Percentiles rank a stretch among this genome's conserved stretches.
Evolutionary conservation across 441 rosid genomes (phyloP).

Genomic region (Mallotus repandus): DNA sequence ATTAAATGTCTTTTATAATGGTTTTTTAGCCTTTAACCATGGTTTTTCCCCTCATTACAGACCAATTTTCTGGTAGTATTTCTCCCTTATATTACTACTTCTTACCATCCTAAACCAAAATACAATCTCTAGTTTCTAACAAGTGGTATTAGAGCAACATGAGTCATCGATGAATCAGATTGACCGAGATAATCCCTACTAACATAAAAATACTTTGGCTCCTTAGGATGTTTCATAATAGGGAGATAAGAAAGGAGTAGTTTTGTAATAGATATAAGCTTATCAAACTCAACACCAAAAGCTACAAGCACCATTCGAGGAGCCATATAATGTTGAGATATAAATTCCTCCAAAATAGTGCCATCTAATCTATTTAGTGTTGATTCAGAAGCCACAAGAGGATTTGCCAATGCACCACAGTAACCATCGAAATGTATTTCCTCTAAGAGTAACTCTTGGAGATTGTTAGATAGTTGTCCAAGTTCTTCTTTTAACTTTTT

Average conservation of each 20-base stretch:
- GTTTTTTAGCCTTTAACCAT: too few species aligned
- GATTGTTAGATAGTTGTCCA: slow-evolving; percentile 62
- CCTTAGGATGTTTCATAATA: slow-evolving; percentile 33
- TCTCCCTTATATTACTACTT: too few species aligned
- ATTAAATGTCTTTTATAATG: too few species aligned
- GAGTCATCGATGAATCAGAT: slow-evolving; percentile 65
- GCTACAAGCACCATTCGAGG: slow-evolving; percentile 85
- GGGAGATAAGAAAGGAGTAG: slow-evolving; percentile 81
- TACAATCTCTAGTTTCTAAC: too few species aligned
- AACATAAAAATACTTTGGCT: slow-evolving; percentile 69
- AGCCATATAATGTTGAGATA: slow-evolving; percentile 75
- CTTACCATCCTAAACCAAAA: too few species aligned
- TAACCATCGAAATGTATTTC: slow-evolving; percentile 83
- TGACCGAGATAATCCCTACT: slow-evolving; percentile 90
- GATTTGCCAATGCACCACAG: slow-evolving; percentile 76
- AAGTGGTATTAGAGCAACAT: too few species aligned
- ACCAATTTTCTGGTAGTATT: too few species aligned
- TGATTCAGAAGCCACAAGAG: slow-evolving; percentile 72
- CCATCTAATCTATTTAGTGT: slow-evolving; percentile 55
- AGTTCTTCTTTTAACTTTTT: slow-evolving; percentile 65
- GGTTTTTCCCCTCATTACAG: too few species aligned
- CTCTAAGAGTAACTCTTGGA: slow-evolving; percentile 77
- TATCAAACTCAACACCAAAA: slow-evolving; percentile 76
- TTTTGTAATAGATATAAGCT: slow-evolving; percentile 68
- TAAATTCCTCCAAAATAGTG: slow-evolving; percentile 63